Conservation (phyloP, 1,284 basidiomycete species). For the Gymnopus androsaceus region DNA sequence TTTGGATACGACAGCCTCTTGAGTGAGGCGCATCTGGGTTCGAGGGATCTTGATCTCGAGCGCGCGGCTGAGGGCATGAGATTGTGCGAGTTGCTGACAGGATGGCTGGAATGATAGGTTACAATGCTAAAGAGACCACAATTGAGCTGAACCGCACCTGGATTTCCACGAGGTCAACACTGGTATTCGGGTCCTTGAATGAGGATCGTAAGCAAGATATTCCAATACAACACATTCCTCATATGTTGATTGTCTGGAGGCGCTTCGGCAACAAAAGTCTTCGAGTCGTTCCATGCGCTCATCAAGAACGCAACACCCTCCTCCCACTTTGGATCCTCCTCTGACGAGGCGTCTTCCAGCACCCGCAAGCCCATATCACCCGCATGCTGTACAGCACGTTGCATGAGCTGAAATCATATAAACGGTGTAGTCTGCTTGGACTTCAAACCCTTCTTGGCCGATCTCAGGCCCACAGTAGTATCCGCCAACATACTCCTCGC, state of each 20-base stretch:
- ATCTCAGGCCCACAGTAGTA: constrained; percentile 36
- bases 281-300: constrained; percentile 59
- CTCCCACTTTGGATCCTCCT: constrained; percentile 45
- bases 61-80: constrained; percentile 14
- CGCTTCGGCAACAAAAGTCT: constrained; percentile 51
- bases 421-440: constrained; percentile 50
- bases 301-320: constrained; percentile 60
- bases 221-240: constrained; percentile 59
- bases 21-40: constrained; percentile 15
- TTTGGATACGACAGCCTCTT: constrained; percentile 19
- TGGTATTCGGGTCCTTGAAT: constrained; percentile 51
- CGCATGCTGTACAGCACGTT: constrained; percentile 60
- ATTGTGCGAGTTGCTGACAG: constrained; percentile 38
- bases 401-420: constrained; percentile 52
- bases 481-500: constrained; percentile 48
- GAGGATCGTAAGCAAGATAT: constrained; percentile 52
- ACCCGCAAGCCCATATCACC: constrained; percentile 51
- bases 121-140: not conserved
- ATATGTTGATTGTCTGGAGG: constrained; percentile 64
- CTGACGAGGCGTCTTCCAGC: constrained; percentile 42
- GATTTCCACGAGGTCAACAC: constrained; percentile 48
- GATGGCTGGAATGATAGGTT: constrained; percentile 33
- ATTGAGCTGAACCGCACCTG: constrained; percentile 40
- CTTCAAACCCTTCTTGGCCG: constrained; percentile 59
- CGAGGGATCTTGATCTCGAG: constrained; percentile 11